A percentile compares a stretch with the other conserved stretches of the same genome.
These are phyloP conservation scores for Trichomonas gallinae DNA, from an alignment of 208 protist species.

Conservation along the genomic window DNA sequence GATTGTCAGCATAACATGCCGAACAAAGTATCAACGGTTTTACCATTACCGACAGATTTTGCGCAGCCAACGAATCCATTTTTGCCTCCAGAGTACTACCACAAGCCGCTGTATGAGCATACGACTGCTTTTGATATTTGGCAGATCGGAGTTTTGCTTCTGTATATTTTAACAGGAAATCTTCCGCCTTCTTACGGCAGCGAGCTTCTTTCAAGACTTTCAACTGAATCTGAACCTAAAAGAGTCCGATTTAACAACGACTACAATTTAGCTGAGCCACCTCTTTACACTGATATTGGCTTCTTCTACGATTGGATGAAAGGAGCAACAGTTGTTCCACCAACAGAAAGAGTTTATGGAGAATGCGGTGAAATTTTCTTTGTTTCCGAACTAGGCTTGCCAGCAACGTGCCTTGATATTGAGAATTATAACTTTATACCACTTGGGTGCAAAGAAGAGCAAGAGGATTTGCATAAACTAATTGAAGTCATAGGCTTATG, in stretches of 20 bases:
- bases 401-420: neutral
- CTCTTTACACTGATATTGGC: neutral
- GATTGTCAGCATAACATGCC: neutral
- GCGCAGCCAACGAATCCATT: neutral
- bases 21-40: neutral
- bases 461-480: neutral
- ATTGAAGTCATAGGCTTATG: neutral
- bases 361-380: neutral
- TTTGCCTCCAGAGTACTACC: neutral
- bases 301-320: neutral
- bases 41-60: neutral
- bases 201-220: neutral
- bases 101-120: neutral
- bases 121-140: neutral
- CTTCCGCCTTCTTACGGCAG: neutral
- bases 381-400: neutral
- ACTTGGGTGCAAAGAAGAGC: neutral
- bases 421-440: neutral
- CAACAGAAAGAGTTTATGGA: neutral
- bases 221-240: neutral
- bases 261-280: neutral
- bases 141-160: neutral
- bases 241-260: neutral
- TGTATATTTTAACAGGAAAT: neutral
- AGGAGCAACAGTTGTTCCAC: neutral